Percentiles rank a stretch among this genome's conserved stretches.
Evolutionary conservation across 345 rosid species (phyloP).

Genomic region (Citrus unshiu): DNA sequence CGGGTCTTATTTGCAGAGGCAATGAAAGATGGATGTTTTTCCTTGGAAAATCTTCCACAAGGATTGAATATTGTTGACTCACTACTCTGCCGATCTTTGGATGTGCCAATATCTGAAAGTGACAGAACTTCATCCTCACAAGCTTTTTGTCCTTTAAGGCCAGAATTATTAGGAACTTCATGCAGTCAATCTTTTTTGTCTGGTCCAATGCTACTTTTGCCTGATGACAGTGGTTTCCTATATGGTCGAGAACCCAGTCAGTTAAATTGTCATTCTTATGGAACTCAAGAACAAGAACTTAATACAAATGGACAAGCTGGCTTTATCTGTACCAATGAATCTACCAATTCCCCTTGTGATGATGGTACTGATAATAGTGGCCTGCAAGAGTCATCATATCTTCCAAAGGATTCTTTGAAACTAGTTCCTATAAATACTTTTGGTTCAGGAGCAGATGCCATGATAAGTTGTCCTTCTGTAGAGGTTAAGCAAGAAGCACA

Average conservation of each 20-base stretch:
- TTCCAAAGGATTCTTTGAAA: conserved; percentile 51
- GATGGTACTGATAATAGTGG: conserved; percentile 28
- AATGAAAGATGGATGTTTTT: conserved; percentile 32
- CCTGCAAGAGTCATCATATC: conserved; percentile 46
- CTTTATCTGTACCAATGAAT: conserved; percentile 47
- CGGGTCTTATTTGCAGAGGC: conserved; percentile 67
- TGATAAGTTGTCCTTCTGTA: conserved; percentile 32
- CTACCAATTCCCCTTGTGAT: conserved; percentile 40
- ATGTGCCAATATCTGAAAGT: conserved; percentile 36
- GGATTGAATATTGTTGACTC: conserved; percentile 37
- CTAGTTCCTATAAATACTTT: conserved; percentile 61
- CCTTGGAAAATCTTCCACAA: conserved; percentile 38
- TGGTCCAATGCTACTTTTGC: conserved; percentile 29
- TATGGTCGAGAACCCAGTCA: conserved; percentile 38
- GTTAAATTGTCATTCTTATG: conserved; percentile 34
- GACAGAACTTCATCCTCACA: conserved; percentile 35
- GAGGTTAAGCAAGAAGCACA: conserved; percentile 32
- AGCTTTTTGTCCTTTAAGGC: conserved; percentile 37
- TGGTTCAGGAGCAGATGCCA: conserved; percentile 37
- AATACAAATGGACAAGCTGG: conserved; percentile 29
- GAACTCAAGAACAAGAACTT: conserved; percentile 46
- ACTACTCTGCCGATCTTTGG: conserved; percentile 33
- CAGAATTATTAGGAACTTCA: conserved; percentile 41
- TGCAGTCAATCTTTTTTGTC: conserved; percentile 38
- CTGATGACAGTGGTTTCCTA: conserved; percentile 28